Evolutionary conservation across 1,284 basidiomycete genomes (phyloP), one percentile per base, ranked within the genome.

Genomic region (Cystobasidiaceae sp.): DNA sequence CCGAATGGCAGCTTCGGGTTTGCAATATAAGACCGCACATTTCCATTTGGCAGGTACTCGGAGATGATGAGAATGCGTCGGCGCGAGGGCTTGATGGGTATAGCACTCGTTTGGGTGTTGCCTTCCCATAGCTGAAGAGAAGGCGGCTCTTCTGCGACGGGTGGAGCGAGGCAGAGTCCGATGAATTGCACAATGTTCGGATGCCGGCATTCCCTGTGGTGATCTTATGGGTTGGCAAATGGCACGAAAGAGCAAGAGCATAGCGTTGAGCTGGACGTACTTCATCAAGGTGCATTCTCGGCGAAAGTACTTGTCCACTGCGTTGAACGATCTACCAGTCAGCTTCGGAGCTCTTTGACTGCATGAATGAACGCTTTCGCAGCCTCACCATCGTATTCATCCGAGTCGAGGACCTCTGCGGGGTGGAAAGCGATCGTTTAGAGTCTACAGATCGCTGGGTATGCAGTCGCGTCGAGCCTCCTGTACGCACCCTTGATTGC

Each of bases 261-360:
- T n/a, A n/a, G n/a, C n/a, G n/a, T n/a, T n/a, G n/a, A n/a, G n/a
- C n/a, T n/a, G n/a, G 19, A 43, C 45, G 23, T 27, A 60, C 55
- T 91, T 91, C 90, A 97, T 93, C 45, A 97, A 84, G 30, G 90
- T 84, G 88, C 93, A 96, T 81, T 98, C 94, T 34, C 94, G 84
- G 74, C 94, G 91, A 78, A 97, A 96, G 80, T 97, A 97, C 79
- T 98, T 98, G 73, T 88, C 84, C 27, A 97, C 80, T 70, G 67
- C 33, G 21, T 39, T n/a, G n/a, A n/a, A n/a, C 25, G 8, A 21
- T 30, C 15, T 28, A 30, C 30, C 8, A n/a, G 7, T 56, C 32
- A 52, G 41, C 44, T 39, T n/a, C 15, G n/a, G 15, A n/a, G n/a
- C n/a, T n/a, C n/a, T n/a, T n/a, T n/a, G n/a, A n/a, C 17, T n/a